A percentile compares a stretch with the other conserved stretches of the same genome.
Evolutionary conservation across 2,329 filamentous ascomycete genomes (phyloP).

Genomic region (Zopfia rhizophila): DNA sequence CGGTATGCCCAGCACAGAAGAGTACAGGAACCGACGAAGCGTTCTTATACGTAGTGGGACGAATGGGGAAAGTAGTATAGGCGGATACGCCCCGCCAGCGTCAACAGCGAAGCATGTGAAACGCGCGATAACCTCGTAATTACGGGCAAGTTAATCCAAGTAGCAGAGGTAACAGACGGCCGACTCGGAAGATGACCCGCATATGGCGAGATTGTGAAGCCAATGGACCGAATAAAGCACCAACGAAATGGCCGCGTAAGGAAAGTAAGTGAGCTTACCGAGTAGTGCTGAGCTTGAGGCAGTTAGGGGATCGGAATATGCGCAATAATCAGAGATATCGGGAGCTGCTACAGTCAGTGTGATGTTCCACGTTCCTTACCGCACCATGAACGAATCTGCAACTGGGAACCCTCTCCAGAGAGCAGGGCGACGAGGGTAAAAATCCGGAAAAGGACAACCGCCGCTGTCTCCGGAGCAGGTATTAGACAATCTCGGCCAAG

Average conservation of each 20-base stretch:
- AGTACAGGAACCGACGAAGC: conserved; percentile 24
- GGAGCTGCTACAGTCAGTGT: conserved; percentile 39
- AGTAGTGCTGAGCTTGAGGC: conserved; percentile 32
- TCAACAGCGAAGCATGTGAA: conserved; percentile 45
- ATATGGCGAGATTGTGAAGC: conserved; percentile 34
- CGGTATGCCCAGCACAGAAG: conserved; percentile 26
- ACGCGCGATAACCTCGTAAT: conserved; percentile 40
- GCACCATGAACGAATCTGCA: conserved; percentile 21
- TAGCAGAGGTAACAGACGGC: conserved; percentile 39
- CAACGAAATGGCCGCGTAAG: conserved; percentile 30
- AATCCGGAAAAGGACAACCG: conserved; percentile 42
- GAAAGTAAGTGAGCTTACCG: conserved; percentile 36
- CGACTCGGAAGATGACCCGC: conserved; percentile 46
- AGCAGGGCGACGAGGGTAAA: conserved; percentile 28
- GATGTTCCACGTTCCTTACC: conserved; percentile 36
- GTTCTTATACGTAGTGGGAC: conserved; percentile 48
- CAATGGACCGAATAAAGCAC: conserved; percentile 35
- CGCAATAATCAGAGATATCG: conserved; percentile 15
- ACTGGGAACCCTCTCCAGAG: conserved; percentile 20
- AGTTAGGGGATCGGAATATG: conserved; percentile 23
- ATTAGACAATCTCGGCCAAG: conserved; percentile 47
- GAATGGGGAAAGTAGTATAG: conserved; percentile 41
- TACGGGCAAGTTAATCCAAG: conserved; percentile 38
- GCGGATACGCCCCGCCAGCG: conserved; percentile 28
- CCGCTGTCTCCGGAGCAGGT: conserved; percentile 23